These are phyloP conservation scores for Dichotomopilus funicola DNA, from an alignment of 2,329 filamentous ascomycete species.

Conservation along the genomic window DNA sequence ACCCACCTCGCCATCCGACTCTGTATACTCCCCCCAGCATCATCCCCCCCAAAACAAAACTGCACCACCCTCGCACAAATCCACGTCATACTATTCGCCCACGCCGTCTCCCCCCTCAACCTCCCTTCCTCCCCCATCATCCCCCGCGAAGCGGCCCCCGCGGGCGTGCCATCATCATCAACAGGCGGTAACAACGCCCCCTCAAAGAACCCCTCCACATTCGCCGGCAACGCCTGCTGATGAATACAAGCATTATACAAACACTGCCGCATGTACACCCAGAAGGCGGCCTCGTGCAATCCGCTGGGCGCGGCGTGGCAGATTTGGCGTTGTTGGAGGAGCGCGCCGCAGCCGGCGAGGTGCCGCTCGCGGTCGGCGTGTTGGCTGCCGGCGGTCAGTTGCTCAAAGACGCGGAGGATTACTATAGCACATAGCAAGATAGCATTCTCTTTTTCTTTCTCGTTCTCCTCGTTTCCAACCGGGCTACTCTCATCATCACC, in stretches of 20 bases:
- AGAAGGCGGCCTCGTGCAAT: conserved; percentile 1
- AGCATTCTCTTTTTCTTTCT: too few relatives aligned
- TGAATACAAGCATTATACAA: conserved; percentile 1
- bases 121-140: too few relatives aligned
- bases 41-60: background rate
- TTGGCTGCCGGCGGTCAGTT: background rate
- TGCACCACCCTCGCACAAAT: conserved; percentile 1
- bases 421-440: conserved; percentile 5
- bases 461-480: too few relatives aligned
- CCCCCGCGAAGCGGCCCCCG: too few relatives aligned
- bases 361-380: background rate
- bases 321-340: background rate
- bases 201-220: too few relatives aligned
- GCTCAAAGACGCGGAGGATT: conserved; percentile 1
- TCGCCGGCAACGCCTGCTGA: conserved; percentile 1
- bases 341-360: conserved; percentile 1
- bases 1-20: background rate
- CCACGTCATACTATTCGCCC: conserved; percentile 2
- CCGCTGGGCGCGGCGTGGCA: too few relatives aligned
- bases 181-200: too few relatives aligned
- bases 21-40: too few relatives aligned
- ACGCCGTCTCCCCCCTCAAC: background rate
- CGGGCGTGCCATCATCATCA: too few relatives aligned
- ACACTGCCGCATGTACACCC: conserved; percentile 2
- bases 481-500: too few relatives aligned